A percentile compares a stretch with the other conserved stretches of the same genome.
Evolutionary conservation across 805 yeast species (phyloP).

Genomic region (Limtongia smithiae): DNA sequence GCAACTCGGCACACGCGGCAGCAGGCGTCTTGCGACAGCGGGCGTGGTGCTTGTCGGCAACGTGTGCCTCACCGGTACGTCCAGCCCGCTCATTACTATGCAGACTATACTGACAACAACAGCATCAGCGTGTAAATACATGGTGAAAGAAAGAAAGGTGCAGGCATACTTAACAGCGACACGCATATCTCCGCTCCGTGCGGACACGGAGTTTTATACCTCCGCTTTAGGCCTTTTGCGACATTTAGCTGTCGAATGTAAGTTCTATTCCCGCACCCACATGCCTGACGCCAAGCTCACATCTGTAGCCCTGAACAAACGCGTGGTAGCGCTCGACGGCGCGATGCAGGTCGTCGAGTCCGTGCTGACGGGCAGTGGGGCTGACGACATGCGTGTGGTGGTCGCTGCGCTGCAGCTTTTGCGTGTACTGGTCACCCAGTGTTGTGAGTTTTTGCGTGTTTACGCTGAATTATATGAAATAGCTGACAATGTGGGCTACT

Average conservation of each 20-base stretch:
- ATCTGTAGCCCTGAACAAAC: slow-evolving; percentile 1
- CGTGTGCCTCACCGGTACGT: slow-evolving; percentile 10
- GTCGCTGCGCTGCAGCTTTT: no score
- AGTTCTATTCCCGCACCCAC: not conserved
- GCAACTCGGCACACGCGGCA: not conserved
- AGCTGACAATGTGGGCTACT: no score
- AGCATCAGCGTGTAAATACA: slow-evolving; percentile 4
- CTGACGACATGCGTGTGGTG: no score
- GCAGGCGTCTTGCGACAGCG: slow-evolving; percentile 2
- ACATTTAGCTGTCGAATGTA: slow-evolving; percentile 13
- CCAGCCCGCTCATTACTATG: no score
- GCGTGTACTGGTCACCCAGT: no score
- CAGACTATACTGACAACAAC: no score
- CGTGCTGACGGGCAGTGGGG: no score
- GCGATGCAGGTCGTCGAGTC: no score
- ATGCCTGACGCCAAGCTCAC: not conserved
- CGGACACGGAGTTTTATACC: slow-evolving; percentile 5
- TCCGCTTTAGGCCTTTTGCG: slow-evolving; percentile 9
- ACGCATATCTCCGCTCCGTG: not conserved
- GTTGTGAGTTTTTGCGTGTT: no score
- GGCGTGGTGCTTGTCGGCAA: slow-evolving; percentile 12
- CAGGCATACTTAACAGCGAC: not conserved
- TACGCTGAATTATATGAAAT: no score
- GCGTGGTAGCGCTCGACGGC: not conserved
- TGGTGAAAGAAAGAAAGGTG: not conserved